A percentile compares a stretch with the other conserved stretches of the same genome.
phyloP scores from a whole-genome alignment of 768 basidiomycete species.

The Bullera alba region DNA sequence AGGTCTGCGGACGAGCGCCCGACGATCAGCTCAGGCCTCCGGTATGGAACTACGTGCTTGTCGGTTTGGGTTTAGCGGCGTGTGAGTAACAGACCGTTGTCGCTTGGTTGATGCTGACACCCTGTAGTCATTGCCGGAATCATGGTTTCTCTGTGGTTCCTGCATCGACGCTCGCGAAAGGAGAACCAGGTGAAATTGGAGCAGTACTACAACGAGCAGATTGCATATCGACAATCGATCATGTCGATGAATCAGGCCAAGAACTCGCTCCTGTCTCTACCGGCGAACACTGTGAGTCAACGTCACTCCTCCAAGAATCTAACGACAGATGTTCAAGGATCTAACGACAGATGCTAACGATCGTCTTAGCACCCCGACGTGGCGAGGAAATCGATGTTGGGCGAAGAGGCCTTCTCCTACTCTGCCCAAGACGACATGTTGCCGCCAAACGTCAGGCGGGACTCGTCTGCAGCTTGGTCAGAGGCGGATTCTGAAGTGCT shows the following conservation, averaged over 20 bases:
- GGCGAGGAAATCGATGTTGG: conserved; percentile 23
- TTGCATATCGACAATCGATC: conserved; percentile 43
- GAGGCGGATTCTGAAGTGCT: conserved; percentile 33
- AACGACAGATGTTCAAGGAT: neutral
- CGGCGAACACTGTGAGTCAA: conserved; percentile 27
- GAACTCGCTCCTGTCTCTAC: conserved; percentile 30
- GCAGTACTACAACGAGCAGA: conserved; percentile 85
- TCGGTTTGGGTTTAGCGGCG: conserved; percentile 64
- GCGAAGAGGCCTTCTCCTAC: conserved; percentile 14
- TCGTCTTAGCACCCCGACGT: conserved; percentile 16
- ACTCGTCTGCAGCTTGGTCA: conserved; percentile 16
- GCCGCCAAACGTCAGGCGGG: conserved; percentile 29
- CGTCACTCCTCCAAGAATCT: neutral
- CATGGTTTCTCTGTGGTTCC: conserved; percentile 60
- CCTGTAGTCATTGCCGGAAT: conserved; percentile 67
- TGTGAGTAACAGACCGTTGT: conserved; percentile 51
- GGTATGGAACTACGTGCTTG: conserved; percentile 64
- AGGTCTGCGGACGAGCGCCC: conserved; percentile 59
- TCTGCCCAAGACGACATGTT: conserved; percentile 1
- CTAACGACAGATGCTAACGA: too few relatives aligned
- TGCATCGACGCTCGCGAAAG: conserved; percentile 67
- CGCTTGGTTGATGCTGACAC: neutral
- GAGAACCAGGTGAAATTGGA: conserved; percentile 72
- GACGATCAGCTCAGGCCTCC: conserved; percentile 60
- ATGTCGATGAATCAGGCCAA: conserved; percentile 43